Conservation (phyloP, 495 filamentous ascomycete genomes). For the Penicillium canescens region DNA sequence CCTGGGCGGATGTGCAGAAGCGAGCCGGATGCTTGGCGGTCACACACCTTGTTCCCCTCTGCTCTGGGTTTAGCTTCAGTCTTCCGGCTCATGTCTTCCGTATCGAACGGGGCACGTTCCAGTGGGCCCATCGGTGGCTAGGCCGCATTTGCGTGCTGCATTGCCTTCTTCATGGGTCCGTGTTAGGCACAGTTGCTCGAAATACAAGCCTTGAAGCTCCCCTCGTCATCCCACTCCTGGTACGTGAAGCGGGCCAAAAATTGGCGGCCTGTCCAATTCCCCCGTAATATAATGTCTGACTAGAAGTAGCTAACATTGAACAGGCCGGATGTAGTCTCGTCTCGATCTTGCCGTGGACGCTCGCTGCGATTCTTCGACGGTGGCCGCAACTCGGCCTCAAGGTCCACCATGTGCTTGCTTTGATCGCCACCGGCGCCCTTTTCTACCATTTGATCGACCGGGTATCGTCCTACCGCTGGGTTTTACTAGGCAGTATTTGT, state of each 20-base stretch:
- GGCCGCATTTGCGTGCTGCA: conserved; percentile 1
- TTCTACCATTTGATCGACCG: conserved; percentile 3
- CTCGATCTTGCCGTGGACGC: conserved; percentile 6
- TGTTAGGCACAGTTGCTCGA: not conserved
- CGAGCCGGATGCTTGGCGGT: not conserved
- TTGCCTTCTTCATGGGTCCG: not conserved
- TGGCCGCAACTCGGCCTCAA: conserved; percentile 2
- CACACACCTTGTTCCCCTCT: conserved; percentile 7
- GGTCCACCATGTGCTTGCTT: conserved; percentile 2
- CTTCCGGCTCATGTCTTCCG: not conserved
- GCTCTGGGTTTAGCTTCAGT: conserved; percentile 1
- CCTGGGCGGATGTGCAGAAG: conserved; percentile 5
- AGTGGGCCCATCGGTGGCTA: conserved; percentile 3
- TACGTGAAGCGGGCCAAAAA: not conserved
- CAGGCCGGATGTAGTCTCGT: conserved; percentile 5
- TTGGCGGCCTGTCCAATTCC: not conserved
- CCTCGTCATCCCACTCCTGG: conserved; percentile 2
- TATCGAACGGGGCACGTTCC: not conserved
- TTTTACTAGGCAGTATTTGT: conserved; percentile 5
- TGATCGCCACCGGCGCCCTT: not conserved
- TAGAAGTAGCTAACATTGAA: not conserved
- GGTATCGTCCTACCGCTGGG: conserved; percentile 2
- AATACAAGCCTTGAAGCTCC: conserved; percentile 1
- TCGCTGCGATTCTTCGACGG: conserved; percentile 5
- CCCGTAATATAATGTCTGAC: not conserved